phyloP scores from a whole-genome alignment of 2,329 filamentous ascomycete genomes.

The Neonectria neomacrospora region DNA sequence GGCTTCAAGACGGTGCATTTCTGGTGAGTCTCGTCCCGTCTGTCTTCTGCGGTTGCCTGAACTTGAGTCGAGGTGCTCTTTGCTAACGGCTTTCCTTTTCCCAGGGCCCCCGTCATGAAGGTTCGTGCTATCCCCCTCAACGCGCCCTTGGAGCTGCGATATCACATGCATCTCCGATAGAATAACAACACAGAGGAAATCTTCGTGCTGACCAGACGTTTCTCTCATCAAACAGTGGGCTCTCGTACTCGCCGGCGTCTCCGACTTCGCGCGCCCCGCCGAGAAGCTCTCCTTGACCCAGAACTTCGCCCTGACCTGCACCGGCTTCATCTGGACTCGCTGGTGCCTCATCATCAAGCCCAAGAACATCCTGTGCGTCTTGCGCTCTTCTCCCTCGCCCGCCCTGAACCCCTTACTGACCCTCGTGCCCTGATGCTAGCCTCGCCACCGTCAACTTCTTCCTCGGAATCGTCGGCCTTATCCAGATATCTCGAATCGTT shows the following conservation, averaged over 20 bases:
- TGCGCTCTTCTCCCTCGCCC: background rate
- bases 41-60: background rate
- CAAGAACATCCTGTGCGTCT: conserved; percentile 80
- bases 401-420: background rate
- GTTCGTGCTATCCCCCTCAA: conserved; percentile 45
- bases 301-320: conserved; percentile 89
- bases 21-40: conserved; percentile 67
- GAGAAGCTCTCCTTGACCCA: conserved; percentile 94
- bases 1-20: conserved; percentile 97
- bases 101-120: conserved; percentile 93
- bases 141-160: background rate
- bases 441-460: conserved; percentile 98
- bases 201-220: conserved; percentile 24
- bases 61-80: background rate
- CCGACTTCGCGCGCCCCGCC: conserved; percentile 90
- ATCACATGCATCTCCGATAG: background rate
- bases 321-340: conserved; percentile 95
- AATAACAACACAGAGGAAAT: background rate
- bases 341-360: conserved; percentile 99
- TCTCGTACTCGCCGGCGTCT: conserved; percentile 89
- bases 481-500: conserved; percentile 83
- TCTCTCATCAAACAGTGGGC: conserved; percentile 72
- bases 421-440: conserved; percentile 53
- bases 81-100: conserved; percentile 36
- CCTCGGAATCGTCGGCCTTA: conserved; percentile 85